These are phyloP conservation scores for Xylaria digitata DNA, from an alignment of 2,329 filamentous ascomycete genomes.

Conservation along the genomic window DNA sequence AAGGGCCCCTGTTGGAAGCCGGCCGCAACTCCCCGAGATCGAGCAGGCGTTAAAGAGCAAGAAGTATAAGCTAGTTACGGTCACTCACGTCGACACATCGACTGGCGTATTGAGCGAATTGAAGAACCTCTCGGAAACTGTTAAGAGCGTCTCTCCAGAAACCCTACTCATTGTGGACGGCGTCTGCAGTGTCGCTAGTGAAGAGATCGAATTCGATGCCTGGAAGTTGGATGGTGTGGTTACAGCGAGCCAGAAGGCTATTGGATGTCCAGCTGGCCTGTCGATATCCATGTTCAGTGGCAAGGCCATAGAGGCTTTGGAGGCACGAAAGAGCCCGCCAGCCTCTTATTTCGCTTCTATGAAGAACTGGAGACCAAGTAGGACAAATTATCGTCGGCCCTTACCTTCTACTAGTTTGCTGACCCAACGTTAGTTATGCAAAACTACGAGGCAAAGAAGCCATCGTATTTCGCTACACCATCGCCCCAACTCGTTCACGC, in stretches of 20 bases:
- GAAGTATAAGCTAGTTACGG: slow-evolving; percentile 92
- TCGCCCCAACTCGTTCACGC: slow-evolving; percentile 94
- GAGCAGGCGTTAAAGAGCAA: slow-evolving; percentile 90
- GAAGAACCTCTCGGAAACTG: slow-evolving; percentile 82
- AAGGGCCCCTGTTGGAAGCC: slow-evolving; percentile 86
- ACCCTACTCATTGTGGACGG: slow-evolving; percentile 94
- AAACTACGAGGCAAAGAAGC: slow-evolving; percentile 98
- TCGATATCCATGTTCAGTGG: slow-evolving; percentile 95
- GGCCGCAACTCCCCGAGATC: slow-evolving; percentile 86
- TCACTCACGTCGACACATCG: slow-evolving; percentile 97
- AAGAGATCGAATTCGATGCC: slow-evolving; percentile 95
- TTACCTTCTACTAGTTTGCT: slow-evolving; percentile 29
- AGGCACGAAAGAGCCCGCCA: slow-evolving; percentile 82
- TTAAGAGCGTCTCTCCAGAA: slow-evolving; percentile 87
- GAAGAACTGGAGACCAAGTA: slow-evolving; percentile 96
- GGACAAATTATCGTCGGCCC: slow-evolving; percentile 43
- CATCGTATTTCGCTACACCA: slow-evolving; percentile 97
- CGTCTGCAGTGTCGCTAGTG: slow-evolving; percentile 95
- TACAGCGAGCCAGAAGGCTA: slow-evolving; percentile 96
- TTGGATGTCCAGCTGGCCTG: slow-evolving; percentile 92
- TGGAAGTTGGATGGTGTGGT: slow-evolving; percentile 94
- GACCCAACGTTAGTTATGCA: slow-evolving; percentile 79
- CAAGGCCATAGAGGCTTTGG: slow-evolving; percentile 82
- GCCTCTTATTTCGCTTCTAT: slow-evolving; percentile 94
- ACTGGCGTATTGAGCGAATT: slow-evolving; percentile 95